Evolutionary conservation across 768 basidiomycete species (phyloP).

Genomic region (Podaxis sp.): DNA sequence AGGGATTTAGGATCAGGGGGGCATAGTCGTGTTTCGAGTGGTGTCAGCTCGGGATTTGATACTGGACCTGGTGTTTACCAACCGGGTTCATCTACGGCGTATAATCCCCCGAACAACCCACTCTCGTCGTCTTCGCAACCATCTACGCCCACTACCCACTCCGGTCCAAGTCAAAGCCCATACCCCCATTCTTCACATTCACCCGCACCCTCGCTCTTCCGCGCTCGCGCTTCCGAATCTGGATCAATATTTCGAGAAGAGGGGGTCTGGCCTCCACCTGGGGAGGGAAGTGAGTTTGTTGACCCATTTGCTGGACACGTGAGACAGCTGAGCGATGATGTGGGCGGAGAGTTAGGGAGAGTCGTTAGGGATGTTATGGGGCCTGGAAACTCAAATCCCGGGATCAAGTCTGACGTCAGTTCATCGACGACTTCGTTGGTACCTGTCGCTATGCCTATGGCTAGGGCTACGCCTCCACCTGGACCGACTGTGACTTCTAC

Average conservation of each 20-base stretch:
- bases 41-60: neutral
- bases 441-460: neutral
- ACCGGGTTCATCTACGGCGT: neutral
- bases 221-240: slow-evolving; percentile 35
- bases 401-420: too few species aligned
- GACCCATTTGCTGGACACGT: slow-evolving; percentile 44
- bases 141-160: neutral
- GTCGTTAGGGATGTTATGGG: slow-evolving; percentile 2
- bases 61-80: neutral
- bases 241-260: slow-evolving; percentile 47
- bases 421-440: neutral
- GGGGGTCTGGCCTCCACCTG: slow-evolving; percentile 37
- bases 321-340: slow-evolving; percentile 24
- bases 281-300: slow-evolving; percentile 25
- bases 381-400: neutral
- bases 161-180: neutral
- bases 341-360: slow-evolving; percentile 21
- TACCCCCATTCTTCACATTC: slow-evolving; percentile 14
- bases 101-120: neutral
- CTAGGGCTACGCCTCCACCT: neutral
- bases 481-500: neutral
- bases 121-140: neutral
- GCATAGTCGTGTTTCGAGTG: neutral
- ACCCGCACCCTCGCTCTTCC: slow-evolving; percentile 32
- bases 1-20: neutral